Base-by-base conservation (phyloP, 2,329 filamentous ascomycete species). In the Aureobasidium pullulans region DNA sequence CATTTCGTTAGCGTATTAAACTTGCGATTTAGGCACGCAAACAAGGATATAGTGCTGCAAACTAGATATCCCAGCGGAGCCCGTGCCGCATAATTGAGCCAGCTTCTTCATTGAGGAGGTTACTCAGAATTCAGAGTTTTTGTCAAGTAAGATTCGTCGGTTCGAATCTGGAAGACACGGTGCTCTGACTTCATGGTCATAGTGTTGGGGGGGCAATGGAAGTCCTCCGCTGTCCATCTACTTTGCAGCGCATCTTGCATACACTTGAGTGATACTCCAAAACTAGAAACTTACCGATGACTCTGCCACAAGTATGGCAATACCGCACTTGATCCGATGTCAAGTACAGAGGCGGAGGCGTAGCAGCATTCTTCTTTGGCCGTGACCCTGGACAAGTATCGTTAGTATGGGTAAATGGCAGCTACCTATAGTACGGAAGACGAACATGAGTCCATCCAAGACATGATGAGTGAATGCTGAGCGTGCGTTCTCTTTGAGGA, bases 301-400 rank as follows among this genome's bases (percentile, higher is more conserved):
- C 75, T 42, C 82, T 74, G 1, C 83, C 82, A 63, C 82, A 85
- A 11, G 78, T 77, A 62, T 78, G 77, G 64, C 81, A 84, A 67
- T 84, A 84, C 0, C 78, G 77, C 0, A 77, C 78, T 29, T 72
- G 68, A 49, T 81, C 79, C 44, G 76, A 66, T 1, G 54, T 73
- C 29, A 84, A 72, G 64, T 85, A 85, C 50, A 79, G 77, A 0
- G 82, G 82, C 9, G 79, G 77, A 10, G 81, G 82, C 1, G 71
- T 73, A 36, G 73, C 67, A 36, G 72, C 67, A 46, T 70, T 68
- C 62, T 77, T 76, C 39, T 68, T 69, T 1, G 74, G 74, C 11
- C 75, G 71, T 2, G 74, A 76, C 73, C 76, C 63, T 63, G 37
- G 34, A 31, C 5, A 10, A 19, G 6, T 10, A 49, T 36, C 43